A percentile compares a stretch with the other conserved stretches of the same genome.
These are phyloP conservation scores for Ottelia alismoides DNA, from an alignment of 106 monocot genomes.

Conservation along the genomic window DNA sequence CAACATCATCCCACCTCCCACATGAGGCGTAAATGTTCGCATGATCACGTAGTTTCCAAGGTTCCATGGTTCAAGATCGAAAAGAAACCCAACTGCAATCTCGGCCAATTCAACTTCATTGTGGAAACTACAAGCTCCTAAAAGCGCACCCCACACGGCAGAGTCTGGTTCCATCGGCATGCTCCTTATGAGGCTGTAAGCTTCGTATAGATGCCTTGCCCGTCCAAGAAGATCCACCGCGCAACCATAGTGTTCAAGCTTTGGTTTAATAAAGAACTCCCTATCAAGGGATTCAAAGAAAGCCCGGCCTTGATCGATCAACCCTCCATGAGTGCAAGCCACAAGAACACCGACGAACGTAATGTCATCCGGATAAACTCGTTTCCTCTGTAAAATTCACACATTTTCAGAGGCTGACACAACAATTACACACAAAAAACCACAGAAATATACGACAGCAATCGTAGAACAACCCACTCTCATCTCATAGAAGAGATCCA, in stretches of 20 bases:
- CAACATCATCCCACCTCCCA: slow-evolving; percentile 44
- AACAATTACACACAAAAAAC: too few species aligned
- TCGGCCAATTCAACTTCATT: slow-evolving; percentile 45
- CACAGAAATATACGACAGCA: too few species aligned
- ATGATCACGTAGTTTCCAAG: slow-evolving; percentile 61
- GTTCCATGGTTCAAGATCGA: slow-evolving; percentile 58
- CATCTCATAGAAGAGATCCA: slow-evolving; percentile 53
- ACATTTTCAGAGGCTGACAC: too few species aligned
- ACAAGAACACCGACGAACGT: slow-evolving; percentile 56
- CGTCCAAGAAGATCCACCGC: slow-evolving; percentile 73
- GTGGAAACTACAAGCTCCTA: slow-evolving; percentile 79
- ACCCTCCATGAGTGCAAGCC: slow-evolving; percentile 65
- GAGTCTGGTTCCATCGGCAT: slow-evolving; percentile 71
- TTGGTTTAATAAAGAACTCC: slow-evolving; percentile 31
- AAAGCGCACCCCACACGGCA: slow-evolving; percentile 66
- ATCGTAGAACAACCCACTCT: slow-evolving; percentile 16
- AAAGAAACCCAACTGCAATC: slow-evolving; percentile 31
- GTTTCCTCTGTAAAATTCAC: slow-evolving; percentile 18
- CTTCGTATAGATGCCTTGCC: slow-evolving; percentile 34
- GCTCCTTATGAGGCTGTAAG: slow-evolving; percentile 27
- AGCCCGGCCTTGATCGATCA: slow-evolving; percentile 32
- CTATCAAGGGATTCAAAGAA: slow-evolving; percentile 37
- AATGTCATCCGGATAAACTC: slow-evolving; percentile 50
- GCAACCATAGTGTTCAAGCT: slow-evolving; percentile 70
- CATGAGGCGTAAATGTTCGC: slow-evolving; percentile 51